These are phyloP conservation scores for Leptodermis oblonga DNA, from an alignment of 257 asterid species.

Conservation along the genomic window DNA sequence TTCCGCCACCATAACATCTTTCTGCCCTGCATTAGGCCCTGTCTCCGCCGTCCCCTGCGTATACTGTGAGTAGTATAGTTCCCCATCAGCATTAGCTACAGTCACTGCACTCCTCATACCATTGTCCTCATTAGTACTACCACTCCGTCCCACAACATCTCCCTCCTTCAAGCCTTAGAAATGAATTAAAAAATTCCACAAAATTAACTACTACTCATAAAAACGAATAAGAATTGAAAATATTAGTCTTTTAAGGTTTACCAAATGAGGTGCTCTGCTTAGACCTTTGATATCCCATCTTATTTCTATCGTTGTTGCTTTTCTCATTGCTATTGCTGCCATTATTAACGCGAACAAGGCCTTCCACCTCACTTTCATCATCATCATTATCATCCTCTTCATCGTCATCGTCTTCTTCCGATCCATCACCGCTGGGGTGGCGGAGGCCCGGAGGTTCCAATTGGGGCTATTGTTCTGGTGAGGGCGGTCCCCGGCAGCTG, in stretches of 20 bases:
- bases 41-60: slow-evolving; percentile 50
- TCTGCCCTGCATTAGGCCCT: slow-evolving; percentile 54
- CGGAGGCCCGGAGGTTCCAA: slow-evolving; percentile 53
- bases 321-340: slow-evolving; percentile 4
- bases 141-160: slow-evolving; percentile 29
- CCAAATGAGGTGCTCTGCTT: slow-evolving; percentile 48
- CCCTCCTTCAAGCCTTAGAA: slow-evolving; percentile 50
- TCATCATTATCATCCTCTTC: slow-evolving; percentile 41
- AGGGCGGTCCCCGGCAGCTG: background rate
- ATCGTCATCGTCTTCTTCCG: slow-evolving; percentile 53
- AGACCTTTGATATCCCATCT: slow-evolving; percentile 35
- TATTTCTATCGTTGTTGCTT: slow-evolving; percentile 22
- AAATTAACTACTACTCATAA: background rate
- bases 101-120: slow-evolving; percentile 45
- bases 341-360: slow-evolving; percentile 34
- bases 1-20: slow-evolving; percentile 40
- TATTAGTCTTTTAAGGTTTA: slow-evolving; percentile 19
- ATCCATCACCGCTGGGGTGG: slow-evolving; percentile 43
- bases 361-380: slow-evolving; percentile 43
- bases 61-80: slow-evolving; percentile 47
- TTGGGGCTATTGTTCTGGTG: slow-evolving; percentile 25
- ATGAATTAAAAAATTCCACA: background rate
- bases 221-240: background rate
- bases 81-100: slow-evolving; percentile 40
- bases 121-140: slow-evolving; percentile 30